Percentiles rank a stretch among this genome's conserved stretches.
These are phyloP conservation scores for Entomortierella parvispora DNA, from an alignment of 192 early-diverging fungal species.

Conservation along the genomic window DNA sequence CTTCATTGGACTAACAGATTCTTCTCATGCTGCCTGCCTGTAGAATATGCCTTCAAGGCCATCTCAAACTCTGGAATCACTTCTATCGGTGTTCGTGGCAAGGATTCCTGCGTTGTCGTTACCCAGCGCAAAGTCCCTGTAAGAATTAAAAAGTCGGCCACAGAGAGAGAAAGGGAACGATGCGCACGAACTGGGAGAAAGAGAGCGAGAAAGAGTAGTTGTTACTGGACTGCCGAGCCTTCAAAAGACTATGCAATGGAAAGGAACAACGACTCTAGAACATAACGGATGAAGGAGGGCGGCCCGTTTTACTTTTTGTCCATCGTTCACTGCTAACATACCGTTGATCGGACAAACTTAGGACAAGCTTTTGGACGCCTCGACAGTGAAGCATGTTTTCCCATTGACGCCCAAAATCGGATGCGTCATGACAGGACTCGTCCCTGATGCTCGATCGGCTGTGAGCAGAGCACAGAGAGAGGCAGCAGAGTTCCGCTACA, in stretches of 20 bases:
- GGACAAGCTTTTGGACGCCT: conserved; percentile 97
- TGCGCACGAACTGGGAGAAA: too few relatives aligned
- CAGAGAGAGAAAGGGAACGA: too few relatives aligned
- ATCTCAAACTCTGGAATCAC: conserved; percentile 97
- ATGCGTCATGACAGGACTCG: conserved; percentile 98
- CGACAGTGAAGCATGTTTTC: conserved; percentile 93
- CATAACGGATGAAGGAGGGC: too few relatives aligned
- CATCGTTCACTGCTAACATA: too few relatives aligned
- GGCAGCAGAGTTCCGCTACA: conserved; percentile 98
- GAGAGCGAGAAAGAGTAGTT: background rate
- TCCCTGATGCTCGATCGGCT: conserved; percentile 95
- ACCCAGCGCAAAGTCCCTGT: conserved; percentile 98
- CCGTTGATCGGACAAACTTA: too few relatives aligned
- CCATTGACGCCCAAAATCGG: conserved; percentile 92
- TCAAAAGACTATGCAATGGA: too few relatives aligned
- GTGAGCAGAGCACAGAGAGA: conserved; percentile 93
- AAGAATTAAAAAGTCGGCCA: conserved; percentile 37
- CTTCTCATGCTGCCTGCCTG: background rate
- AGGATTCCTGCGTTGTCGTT: conserved; percentile 93
- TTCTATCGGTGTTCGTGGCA: conserved; percentile 94
- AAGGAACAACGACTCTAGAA: too few relatives aligned
- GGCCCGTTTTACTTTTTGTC: background rate
- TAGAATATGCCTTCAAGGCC: conserved; percentile 99
- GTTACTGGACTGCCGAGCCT: too few relatives aligned
- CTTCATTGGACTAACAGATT: too few relatives aligned